Base-by-base conservation (phyloP, 129 eudicot genomes). In the Ambrosia trifida region DNA sequence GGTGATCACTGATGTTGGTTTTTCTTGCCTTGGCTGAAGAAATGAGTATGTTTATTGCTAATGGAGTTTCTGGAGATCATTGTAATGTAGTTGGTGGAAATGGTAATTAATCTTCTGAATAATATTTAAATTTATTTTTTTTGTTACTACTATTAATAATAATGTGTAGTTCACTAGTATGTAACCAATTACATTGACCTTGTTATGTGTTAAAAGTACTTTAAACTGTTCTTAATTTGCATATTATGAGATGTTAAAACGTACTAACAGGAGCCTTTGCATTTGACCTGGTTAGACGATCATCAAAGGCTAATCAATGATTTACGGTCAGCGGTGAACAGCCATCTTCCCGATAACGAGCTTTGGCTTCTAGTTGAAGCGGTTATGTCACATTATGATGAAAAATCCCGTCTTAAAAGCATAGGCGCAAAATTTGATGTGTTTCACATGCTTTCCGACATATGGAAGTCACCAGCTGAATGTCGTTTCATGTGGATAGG, bases 401-500 rank as follows among this genome's bases (percentile, higher is more conserved):
- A 95, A 56, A 74, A 85, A 28, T 95, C 85, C 80, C 78, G 94
- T 72, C 86, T 90, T 31, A 95, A 95, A 78, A 72, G 81, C 64
- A 36, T 86, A 44, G 97, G 89, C 43, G 83, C 91, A 41, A 95
- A 88, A 40, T 81, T 91, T 2, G 96, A 95, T 61, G 91, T 88
- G 2, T 95, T 95, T 66, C 99, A 95, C 85, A 79, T 95, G 88
- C 97, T 95, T 30, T 90, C 99, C 5, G 99, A 97, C 80, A 95
- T 90, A 96, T 95, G 99, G 99, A 95, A 90, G 53, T 84, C 99
- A 64, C 99, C 99, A 12, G 99, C 88, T 7, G 99, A 95, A 70
- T 83, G 97, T 64, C 90, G 95, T 70, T 95, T 95, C 85, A 84
- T 95, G 99, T 95, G 99, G 99, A 82, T 95, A 13, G 99, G 99